A percentile compares a stretch with the other conserved stretches of the same genome.
These are phyloP conservation scores for Cercophora samala DNA, from an alignment of 495 filamentous ascomycete genomes.

Conservation along the genomic window DNA sequence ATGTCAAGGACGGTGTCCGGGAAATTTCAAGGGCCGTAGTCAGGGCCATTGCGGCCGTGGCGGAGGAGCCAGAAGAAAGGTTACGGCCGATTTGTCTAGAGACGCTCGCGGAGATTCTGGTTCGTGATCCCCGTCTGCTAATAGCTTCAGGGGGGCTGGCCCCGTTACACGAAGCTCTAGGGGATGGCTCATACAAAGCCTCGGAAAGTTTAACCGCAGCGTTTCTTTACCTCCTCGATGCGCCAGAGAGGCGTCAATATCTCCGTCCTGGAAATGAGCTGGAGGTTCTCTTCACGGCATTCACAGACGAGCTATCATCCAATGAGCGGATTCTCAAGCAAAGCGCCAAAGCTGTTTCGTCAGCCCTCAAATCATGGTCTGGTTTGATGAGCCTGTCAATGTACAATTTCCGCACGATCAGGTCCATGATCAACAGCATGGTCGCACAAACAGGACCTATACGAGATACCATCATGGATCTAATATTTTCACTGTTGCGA, in stretches of 20 bases:
- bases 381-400: conserved; percentile 80
- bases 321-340: conserved; percentile 77
- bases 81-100: conserved; percentile 84
- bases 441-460: conserved; percentile 66
- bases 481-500: conserved; percentile 84
- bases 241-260: conserved; percentile 73
- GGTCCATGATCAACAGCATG: conserved; percentile 75
- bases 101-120: conserved; percentile 85
- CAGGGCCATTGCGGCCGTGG: conserved; percentile 81
- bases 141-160: conserved; percentile 77
- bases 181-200: conserved; percentile 86
- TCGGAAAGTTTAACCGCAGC: conserved; percentile 79
- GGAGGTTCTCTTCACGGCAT: conserved; percentile 78
- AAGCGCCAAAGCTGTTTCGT: conserved; percentile 78
- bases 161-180: conserved; percentile 77
- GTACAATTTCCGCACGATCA: conserved; percentile 76
- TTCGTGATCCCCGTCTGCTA: conserved; percentile 76
- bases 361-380: conserved; percentile 92
- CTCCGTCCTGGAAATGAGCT: conserved; percentile 75
- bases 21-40: conserved; percentile 86
- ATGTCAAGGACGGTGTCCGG: conserved; percentile 86
- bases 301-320: conserved; percentile 74
- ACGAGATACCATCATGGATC: conserved; percentile 71
- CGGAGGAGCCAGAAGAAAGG: conserved; percentile 84
- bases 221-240: conserved; percentile 85